Conservation (phyloP, 1,284 basidiomycete species). For the Ceratobasidium sp. region DNA sequence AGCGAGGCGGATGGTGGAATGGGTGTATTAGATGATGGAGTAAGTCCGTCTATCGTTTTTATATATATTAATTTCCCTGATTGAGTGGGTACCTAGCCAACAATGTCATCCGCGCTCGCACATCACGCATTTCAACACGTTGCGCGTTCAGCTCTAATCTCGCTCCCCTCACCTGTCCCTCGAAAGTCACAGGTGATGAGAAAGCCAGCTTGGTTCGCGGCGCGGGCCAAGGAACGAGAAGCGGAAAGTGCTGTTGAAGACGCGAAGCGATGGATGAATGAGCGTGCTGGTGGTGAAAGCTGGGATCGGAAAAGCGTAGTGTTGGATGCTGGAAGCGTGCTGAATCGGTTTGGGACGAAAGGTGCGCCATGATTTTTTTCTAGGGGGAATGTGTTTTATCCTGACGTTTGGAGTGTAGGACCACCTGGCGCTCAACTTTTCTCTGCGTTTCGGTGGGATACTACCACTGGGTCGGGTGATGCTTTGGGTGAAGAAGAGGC, state of each 20-base stretch:
- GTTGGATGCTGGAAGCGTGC: conserved; percentile 72
- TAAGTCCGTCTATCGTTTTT: conserved; percentile 20
- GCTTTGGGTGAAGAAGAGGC: conserved; percentile 54
- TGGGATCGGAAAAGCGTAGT: conserved; percentile 71
- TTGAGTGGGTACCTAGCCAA: conserved; percentile 25
- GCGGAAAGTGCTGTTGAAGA: conserved; percentile 71
- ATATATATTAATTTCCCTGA: conserved; percentile 39
- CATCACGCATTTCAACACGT: conserved; percentile 89
- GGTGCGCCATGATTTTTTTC: conserved; percentile 1
- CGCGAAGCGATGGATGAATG: conserved; percentile 70
- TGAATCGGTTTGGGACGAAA: conserved; percentile 61
- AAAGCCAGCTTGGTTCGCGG: conserved; percentile 82
- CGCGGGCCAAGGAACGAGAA: conserved; percentile 67
- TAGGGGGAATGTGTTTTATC: background rate
- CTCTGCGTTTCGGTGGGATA: conserved; percentile 62
- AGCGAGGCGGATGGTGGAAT: conserved; percentile 83
- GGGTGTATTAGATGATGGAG: conserved; percentile 74
- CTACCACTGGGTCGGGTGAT: conserved; percentile 54
- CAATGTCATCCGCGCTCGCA: conserved; percentile 58
- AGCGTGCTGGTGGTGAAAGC: conserved; percentile 54
- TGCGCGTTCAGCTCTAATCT: conserved; percentile 82
- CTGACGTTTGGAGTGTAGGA: conserved; percentile 16
- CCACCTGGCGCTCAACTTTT: conserved; percentile 70
- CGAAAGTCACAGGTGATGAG: conserved; percentile 82
- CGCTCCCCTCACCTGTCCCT: conserved; percentile 87